These are phyloP conservation scores for Arabis hirsuta DNA, from an alignment of 345 rosid species.

Conservation along the genomic window DNA sequence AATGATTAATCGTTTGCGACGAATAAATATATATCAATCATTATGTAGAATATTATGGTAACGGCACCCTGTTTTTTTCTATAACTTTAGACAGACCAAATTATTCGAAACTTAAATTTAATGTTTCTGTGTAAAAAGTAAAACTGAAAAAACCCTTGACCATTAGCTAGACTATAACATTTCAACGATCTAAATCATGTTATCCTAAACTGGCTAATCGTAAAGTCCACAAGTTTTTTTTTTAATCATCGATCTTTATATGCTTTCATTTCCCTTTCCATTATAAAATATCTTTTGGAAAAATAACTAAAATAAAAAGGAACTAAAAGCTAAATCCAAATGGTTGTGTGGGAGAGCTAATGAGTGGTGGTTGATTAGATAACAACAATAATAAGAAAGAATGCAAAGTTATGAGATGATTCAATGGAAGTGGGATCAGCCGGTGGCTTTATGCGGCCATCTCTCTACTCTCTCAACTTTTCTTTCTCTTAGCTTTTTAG, in stretches of 20 bases:
- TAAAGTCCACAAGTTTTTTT: constrained; percentile 15
- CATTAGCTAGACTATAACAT: background rate
- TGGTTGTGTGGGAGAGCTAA: constrained; percentile 27
- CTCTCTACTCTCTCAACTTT: constrained; percentile 17
- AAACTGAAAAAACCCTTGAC: background rate
- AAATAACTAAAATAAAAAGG: background rate
- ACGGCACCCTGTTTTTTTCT: too few relatives aligned
- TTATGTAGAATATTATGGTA: too few relatives aligned
- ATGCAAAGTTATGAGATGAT: constrained; percentile 27
- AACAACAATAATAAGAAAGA: constrained; percentile 27
- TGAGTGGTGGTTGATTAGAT: constrained; percentile 45
- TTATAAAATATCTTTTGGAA: constrained; percentile 8
- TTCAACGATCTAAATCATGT: background rate
- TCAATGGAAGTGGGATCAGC: constrained; percentile 31
- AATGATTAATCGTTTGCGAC: background rate
- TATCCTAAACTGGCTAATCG: background rate
- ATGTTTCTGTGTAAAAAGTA: background rate
- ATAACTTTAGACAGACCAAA: too few relatives aligned
- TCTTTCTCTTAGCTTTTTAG: background rate
- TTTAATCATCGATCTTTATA: background rate
- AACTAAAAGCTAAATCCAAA: constrained; percentile 30
- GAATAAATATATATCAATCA: background rate
- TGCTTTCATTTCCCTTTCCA: background rate
- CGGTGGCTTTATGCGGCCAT: constrained; percentile 36
- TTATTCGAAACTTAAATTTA: background rate